Evolutionary conservation across 2,329 filamentous ascomycete genomes (phyloP), one percentile per base, ranked within the genome.

Genomic region (Fusarium euwallaceae): DNA sequence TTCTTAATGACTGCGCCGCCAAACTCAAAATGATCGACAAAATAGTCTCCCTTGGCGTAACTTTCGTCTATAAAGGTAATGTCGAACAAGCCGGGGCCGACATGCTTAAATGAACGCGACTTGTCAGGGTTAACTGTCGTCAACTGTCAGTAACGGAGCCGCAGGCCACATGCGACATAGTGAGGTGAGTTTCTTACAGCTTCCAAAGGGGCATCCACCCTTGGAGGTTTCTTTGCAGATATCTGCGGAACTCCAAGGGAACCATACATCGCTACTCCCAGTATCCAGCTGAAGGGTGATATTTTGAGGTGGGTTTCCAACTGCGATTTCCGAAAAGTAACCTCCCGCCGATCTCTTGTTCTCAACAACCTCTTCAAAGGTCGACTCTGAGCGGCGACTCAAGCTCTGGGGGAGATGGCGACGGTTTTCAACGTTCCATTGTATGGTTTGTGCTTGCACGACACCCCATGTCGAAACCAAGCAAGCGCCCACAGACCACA

Each of bases 181-280:
- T 69, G 36, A 62, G 78, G 66, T 69, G 34, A 63, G 78, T 27
- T 14, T 78, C 86, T 82, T 80, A 89, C 87, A 89, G 67, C 82
- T 84, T 70, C 88, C 87, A 48, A 86, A 76, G 17, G 79, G 78
- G 69, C 87, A 88, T 10, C 84, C 84, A 9, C 69, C 70, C 12
- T 45, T 61, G 20, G 71, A 61, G 8, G 69, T 70, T 9, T 75
- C 69, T 17, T 80, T 68, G 78, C 88, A 90, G 14, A 87, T 83
- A 37, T 69, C 70, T 2, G 86, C 81, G 6, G 64, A 59, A 67
- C 76, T 80, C 51, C 81, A 80, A 16, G 87, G 86, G 43, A 92
- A 86, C 91, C 91, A 92, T 24, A 90, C 87, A 81, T 93, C 91
- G 70, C 89, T 91, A 77, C 89, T 92, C 48, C 90, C 91, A 1